A percentile compares a stretch with the other conserved stretches of the same genome.
phyloP scores from a whole-genome alignment of 73 alveolate genomes.

The Paramecium pentaurelia region DNA sequence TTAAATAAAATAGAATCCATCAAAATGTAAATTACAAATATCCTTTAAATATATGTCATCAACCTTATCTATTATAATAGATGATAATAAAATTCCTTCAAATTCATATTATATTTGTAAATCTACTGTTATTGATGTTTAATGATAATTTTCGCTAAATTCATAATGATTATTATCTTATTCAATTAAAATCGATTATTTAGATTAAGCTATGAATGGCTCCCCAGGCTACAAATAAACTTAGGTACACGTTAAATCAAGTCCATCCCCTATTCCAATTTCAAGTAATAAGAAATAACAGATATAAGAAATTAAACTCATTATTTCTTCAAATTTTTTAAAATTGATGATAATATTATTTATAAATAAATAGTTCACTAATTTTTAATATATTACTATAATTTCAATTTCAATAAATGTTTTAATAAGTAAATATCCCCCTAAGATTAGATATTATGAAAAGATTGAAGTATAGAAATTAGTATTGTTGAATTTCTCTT shows the following conservation, averaged over 20 bases:
- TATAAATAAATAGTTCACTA: neutral
- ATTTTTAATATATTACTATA: too few species aligned
- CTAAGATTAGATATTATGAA: too few species aligned
- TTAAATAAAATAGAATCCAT: neutral
- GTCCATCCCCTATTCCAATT: neutral
- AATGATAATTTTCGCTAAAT: too few species aligned
- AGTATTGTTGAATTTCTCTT: too few species aligned
- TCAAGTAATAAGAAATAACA: neutral
- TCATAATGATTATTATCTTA: neutral
- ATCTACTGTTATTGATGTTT: neutral
- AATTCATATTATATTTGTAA: neutral
- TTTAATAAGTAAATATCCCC: too few species aligned
- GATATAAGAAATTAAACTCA: neutral
- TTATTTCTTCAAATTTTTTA: neutral
- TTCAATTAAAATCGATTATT: neutral
- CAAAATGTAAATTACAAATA: neutral
- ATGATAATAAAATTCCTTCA: neutral
- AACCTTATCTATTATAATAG: neutral
- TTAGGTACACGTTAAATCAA: neutral
- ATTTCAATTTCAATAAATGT: neutral
- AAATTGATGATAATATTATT: neutral
- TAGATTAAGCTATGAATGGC: neutral
- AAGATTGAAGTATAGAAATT: too few species aligned
- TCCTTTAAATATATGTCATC: neutral
- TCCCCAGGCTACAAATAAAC: neutral